These are phyloP conservation scores for Suhomyces coccinellae DNA, from an alignment of 1,139 yeast species.

Conservation along the genomic window DNA sequence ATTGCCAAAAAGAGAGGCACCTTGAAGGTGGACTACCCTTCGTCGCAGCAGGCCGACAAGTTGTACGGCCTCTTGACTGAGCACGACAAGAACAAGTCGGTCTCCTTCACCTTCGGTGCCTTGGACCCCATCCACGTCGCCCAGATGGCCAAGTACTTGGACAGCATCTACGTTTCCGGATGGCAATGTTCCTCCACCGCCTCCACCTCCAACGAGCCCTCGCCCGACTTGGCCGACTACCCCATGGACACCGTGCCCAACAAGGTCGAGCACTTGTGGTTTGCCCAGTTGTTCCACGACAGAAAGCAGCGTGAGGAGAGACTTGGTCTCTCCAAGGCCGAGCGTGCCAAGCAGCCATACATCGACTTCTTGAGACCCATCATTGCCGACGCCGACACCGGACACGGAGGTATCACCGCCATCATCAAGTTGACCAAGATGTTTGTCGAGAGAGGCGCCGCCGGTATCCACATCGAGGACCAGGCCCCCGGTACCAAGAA, in stretches of 20 bases:
- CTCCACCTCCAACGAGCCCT: constrained; percentile 94
- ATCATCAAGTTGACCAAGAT: constrained; percentile 92
- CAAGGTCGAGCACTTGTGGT: constrained; percentile 95
- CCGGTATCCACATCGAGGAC: constrained; percentile 97
- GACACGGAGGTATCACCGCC: constrained; percentile 98
- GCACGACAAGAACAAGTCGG: constrained; percentile 74
- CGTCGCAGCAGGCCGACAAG: constrained; percentile 81
- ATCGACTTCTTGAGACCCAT: constrained; percentile 91
- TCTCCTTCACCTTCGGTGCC: constrained; percentile 92
- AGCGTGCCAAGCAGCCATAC: constrained; percentile 63
- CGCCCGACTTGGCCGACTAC: constrained; percentile 97
- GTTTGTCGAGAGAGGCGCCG: constrained; percentile 98
- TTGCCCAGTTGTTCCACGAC: constrained; percentile 96
- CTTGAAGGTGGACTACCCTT: constrained; percentile 66
- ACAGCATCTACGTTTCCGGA: constrained; percentile 90
- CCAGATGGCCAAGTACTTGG: constrained; percentile 95
- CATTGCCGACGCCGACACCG: constrained; percentile 97
- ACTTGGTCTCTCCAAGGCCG: constrained; percentile 54
- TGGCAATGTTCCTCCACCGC: constrained; percentile 99
- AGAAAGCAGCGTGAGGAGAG: constrained; percentile 93
- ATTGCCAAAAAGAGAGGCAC: constrained; percentile 89
- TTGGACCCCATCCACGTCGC: constrained; percentile 94
- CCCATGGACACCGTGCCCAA: constrained; percentile 99
- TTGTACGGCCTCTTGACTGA: constrained; percentile 66
- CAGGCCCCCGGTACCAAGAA: constrained; percentile 99